A percentile compares a stretch with the other conserved stretches of the same genome.
Evolutionary conservation across 2,329 filamentous ascomycete genomes (phyloP).

Genomic region (Fonsecaea erecta): DNA sequence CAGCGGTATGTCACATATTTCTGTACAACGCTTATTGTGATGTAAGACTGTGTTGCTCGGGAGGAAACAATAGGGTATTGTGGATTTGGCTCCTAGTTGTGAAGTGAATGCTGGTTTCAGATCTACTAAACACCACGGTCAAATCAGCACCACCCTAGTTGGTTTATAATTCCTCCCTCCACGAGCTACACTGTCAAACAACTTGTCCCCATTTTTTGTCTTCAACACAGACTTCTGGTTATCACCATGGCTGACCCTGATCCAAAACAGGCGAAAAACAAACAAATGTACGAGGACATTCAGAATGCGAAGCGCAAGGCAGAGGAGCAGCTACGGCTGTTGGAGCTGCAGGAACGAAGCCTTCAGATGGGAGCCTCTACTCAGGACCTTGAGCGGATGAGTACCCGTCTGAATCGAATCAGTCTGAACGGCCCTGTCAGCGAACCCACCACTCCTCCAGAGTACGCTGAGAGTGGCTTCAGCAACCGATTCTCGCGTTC

Average conservation of each 20-base stretch:
- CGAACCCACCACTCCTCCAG: conserved; percentile 94
- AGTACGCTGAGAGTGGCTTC: conserved; percentile 83
- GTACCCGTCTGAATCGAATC: conserved; percentile 58
- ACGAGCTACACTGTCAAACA: not conserved
- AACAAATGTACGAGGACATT: conserved; percentile 87
- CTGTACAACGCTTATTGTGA: conserved; percentile 22
- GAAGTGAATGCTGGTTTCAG: conserved; percentile 20
- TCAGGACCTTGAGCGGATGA: conserved; percentile 81
- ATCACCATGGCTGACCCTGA: conserved; percentile 54
- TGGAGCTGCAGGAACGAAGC: conserved; percentile 59
- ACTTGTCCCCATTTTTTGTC: not conserved
- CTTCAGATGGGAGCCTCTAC: conserved; percentile 78
- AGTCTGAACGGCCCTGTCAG: conserved; percentile 72
- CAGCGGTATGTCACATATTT: conserved; percentile 35
- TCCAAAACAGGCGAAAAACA: conserved; percentile 79
- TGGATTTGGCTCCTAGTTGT: conserved; percentile 12
- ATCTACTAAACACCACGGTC: not conserved
- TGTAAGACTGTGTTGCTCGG: conserved; percentile 18
- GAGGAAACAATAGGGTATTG: conserved; percentile 25
- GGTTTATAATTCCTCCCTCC: not conserved
- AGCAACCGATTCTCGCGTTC: conserved; percentile 80
- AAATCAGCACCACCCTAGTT: not conserved
- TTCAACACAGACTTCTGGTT: not conserved
- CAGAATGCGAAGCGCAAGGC: conserved; percentile 87
- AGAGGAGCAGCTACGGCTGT: conserved; percentile 87